phyloP scores from a whole-genome alignment of 2,329 filamentous ascomycete genomes.

The Truncatella angustata region DNA sequence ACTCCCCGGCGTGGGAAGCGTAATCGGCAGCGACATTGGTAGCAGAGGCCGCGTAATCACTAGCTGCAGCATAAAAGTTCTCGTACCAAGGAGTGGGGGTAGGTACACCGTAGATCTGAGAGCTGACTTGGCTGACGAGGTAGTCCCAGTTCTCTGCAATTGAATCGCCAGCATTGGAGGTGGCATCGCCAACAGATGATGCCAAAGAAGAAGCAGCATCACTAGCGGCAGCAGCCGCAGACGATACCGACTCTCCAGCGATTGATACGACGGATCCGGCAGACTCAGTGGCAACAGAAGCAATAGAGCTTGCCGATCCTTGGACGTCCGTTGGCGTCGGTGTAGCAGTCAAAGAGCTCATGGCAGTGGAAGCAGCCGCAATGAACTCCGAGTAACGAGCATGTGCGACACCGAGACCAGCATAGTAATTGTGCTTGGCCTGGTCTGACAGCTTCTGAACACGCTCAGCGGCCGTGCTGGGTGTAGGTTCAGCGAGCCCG shows the following conservation, averaged over 20 bases:
- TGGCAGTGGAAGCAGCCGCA: conserved; percentile 66
- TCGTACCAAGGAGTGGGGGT: conserved; percentile 58
- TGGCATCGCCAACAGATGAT: conserved; percentile 45
- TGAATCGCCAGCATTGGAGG: conserved; percentile 35
- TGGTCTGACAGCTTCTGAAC: conserved; percentile 59
- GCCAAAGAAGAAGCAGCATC: conserved; percentile 49
- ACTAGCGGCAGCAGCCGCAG: conserved; percentile 41
- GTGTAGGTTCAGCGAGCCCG: conserved; percentile 60
- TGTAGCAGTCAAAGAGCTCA: conserved; percentile 58
- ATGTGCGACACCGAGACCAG: conserved; percentile 75
- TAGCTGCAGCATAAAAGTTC: conserved; percentile 39
- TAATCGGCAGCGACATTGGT: conserved; percentile 20
- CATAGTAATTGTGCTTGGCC: conserved; percentile 69
- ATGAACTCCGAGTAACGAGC: conserved; percentile 77
- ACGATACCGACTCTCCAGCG: conserved; percentile 45
- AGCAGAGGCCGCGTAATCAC: conserved; percentile 18
- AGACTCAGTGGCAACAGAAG: conserved; percentile 47
- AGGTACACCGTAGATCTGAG: conserved; percentile 68
- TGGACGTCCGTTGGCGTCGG: conserved; percentile 57
- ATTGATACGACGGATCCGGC: conserved; percentile 43
- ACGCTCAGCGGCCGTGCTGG: conserved; percentile 42
- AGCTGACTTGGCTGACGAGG: conserved; percentile 63
- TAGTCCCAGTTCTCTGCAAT: conserved; percentile 58
- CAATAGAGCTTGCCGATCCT: conserved; percentile 43
- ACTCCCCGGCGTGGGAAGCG: conserved; percentile 24